A percentile compares a stretch with the other conserved stretches of the same genome.
Conservation (phyloP, 2,329 filamentous ascomycete species). For the Davidsoniella australis region DNA sequence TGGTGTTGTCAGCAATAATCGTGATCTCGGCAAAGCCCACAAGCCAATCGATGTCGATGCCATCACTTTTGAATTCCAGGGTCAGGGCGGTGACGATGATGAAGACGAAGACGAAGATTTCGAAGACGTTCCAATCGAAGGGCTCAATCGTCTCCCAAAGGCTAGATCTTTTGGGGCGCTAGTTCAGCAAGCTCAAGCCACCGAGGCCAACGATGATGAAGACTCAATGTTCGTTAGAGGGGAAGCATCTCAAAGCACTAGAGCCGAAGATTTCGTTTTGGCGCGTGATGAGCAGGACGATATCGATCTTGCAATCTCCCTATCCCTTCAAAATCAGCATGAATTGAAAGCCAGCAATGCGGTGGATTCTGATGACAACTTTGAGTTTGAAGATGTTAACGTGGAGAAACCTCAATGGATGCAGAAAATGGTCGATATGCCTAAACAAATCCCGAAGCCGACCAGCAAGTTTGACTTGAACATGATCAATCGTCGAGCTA, state of each 20-base stretch:
- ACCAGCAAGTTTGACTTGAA: conserved; percentile 13
- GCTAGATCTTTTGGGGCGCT: conserved; percentile 4
- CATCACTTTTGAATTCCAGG: conserved; percentile 37
- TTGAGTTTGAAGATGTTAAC: conserved; percentile 33
- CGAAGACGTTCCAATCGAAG: conserved; percentile 84
- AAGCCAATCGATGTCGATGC: conserved; percentile 87
- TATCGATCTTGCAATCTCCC: conserved; percentile 61
- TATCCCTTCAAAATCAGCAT: conserved; percentile 60
- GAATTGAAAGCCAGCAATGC: conserved; percentile 19
- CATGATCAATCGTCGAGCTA: conserved; percentile 9
- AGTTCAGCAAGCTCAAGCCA: conserved; percentile 17
- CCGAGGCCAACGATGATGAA: conserved; percentile 22
- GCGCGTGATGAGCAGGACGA: conserved; percentile 31
- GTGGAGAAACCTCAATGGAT: conserved; percentile 33
- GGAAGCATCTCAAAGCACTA: conserved; percentile 15
- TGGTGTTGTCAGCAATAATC: conserved; percentile 78
- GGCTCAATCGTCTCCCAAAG: conserved; percentile 68
- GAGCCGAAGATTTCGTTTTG: background rate
- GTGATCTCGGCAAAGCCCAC: conserved; percentile 58
- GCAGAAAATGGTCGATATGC: conserved; percentile 33
- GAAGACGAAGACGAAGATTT: conserved; percentile 60
- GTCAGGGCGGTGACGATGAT: conserved; percentile 40
- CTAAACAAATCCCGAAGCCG: conserved; percentile 32
- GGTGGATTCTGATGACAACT: conserved; percentile 18
- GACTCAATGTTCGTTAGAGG: conserved; percentile 38